Evolutionary conservation across 2,329 filamentous ascomycete species (phyloP).

Genomic region (Claviceps africana): DNA sequence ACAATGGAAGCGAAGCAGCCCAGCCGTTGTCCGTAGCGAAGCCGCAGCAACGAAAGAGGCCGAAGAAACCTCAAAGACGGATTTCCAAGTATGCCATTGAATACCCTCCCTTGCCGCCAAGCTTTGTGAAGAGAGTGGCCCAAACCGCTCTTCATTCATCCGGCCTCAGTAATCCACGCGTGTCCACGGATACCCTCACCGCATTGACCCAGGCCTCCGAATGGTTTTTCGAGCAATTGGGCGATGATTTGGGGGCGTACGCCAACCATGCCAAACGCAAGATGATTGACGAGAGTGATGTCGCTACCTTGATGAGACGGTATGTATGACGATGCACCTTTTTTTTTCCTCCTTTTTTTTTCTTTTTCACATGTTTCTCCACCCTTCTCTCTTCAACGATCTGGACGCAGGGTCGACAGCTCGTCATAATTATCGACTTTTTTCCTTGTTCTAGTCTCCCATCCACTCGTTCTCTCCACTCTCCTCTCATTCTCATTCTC

Average conservation of each 20-base stretch:
- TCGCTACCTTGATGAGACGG: slow-evolving; percentile 72
- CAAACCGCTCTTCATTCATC: slow-evolving; percentile 56
- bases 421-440: too few relatives aligned
- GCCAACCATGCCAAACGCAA: slow-evolving; percentile 70
- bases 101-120: slow-evolving; percentile 59
- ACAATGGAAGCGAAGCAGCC: not conserved
- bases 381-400: slow-evolving; percentile 6
- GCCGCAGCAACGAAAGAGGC: slow-evolving; percentile 6
- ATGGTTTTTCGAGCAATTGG: slow-evolving; percentile 83
- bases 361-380: too few relatives aligned
- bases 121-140: slow-evolving; percentile 60
- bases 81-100: slow-evolving; percentile 59
- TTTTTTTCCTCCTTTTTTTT: too few relatives aligned
- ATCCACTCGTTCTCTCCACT: not conserved
- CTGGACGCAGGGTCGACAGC: too few relatives aligned
- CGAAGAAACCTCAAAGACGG: slow-evolving; percentile 25
- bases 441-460: not conserved
- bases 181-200: slow-evolving; percentile 59
- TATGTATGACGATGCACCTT: slow-evolving; percentile 21
- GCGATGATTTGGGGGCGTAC: slow-evolving; percentile 67
- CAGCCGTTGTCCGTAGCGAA: slow-evolving; percentile 1
- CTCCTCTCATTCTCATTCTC: slow-evolving; percentile 11
- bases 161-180: slow-evolving; percentile 50
- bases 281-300: slow-evolving; percentile 74
- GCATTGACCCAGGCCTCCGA: slow-evolving; percentile 70